These are phyloP conservation scores for Symbiodinium pilosum DNA, from an alignment of 73 alveolate species.

Conservation along the genomic window DNA sequence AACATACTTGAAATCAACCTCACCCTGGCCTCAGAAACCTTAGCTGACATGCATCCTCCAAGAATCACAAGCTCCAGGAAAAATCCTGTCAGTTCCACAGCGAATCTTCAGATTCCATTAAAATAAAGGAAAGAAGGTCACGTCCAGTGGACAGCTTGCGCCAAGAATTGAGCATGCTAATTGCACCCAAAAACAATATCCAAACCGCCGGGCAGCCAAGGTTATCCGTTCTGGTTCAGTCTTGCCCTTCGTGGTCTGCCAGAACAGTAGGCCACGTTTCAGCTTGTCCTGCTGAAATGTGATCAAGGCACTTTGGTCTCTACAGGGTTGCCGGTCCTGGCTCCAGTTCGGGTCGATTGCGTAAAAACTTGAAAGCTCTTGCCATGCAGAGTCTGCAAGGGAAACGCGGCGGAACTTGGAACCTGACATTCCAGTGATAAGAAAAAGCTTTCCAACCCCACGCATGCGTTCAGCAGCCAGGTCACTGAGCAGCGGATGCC, in stretches of 20 bases:
- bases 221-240: slow-evolving; percentile 57
- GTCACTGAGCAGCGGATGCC: slow-evolving; percentile 62
- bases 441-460: too few species aligned
- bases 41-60: not conserved
- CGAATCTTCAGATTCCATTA: too few species aligned
- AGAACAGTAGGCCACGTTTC: slow-evolving; percentile 51
- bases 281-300: slow-evolving; percentile 29
- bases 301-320: too few species aligned
- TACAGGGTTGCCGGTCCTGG: not conserved
- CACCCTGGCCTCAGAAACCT: slow-evolving; percentile 21
- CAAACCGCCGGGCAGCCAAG: not conserved
- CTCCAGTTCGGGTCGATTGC: slow-evolving; percentile 32
- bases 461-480: not conserved
- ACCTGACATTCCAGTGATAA: not conserved
- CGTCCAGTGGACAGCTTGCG: too few species aligned
- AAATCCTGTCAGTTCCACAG: too few species aligned
- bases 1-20: too few species aligned
- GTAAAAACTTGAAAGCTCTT: slow-evolving; percentile 11
- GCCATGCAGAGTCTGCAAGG: not conserved
- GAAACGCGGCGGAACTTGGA: slow-evolving; percentile 17
- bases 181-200: not conserved
- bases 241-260: slow-evolving; percentile 82
- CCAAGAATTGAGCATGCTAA: not conserved
- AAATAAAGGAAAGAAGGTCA: too few species aligned
- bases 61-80: too few species aligned